These are phyloP conservation scores for Drechslera avenae DNA, from an alignment of 2,329 filamentous ascomycete species.

Conservation along the genomic window DNA sequence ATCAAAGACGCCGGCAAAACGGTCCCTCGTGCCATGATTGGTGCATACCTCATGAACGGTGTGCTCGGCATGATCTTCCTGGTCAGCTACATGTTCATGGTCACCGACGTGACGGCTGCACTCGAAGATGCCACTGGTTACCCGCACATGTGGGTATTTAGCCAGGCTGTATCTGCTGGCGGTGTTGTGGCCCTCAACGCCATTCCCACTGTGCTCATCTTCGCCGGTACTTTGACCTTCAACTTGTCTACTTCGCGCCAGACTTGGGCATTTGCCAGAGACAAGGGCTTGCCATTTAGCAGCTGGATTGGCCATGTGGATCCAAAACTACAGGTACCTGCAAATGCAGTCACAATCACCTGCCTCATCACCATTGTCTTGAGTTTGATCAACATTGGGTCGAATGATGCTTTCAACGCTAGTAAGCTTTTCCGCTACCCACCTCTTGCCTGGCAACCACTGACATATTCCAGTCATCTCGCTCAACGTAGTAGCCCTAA, in stretches of 20 bases:
- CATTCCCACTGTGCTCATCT: slow-evolving; percentile 39
- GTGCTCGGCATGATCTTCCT: slow-evolving; percentile 43
- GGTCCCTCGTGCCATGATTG: slow-evolving; percentile 51
- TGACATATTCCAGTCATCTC: slow-evolving; percentile 40
- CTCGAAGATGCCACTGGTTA: slow-evolving; percentile 38
- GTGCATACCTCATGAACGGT: slow-evolving; percentile 49
- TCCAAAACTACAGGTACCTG: slow-evolving; percentile 34
- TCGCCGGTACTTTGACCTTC: slow-evolving; percentile 39
- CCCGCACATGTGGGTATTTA: slow-evolving; percentile 45
- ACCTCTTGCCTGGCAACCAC: not conserved
- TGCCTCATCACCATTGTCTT: slow-evolving; percentile 36
- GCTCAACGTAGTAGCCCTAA: slow-evolving; percentile 46
- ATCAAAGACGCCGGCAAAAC: slow-evolving; percentile 50
- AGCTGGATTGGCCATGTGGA: slow-evolving; percentile 37
- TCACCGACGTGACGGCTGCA: slow-evolving; percentile 39
- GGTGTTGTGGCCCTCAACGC: slow-evolving; percentile 39
- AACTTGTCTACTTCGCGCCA: slow-evolving; percentile 42
- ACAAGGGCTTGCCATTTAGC: slow-evolving; percentile 42
- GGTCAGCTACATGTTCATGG: slow-evolving; percentile 42
- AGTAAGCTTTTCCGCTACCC: slow-evolving; percentile 18
- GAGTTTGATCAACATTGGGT: slow-evolving; percentile 45
- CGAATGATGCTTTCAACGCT: slow-evolving; percentile 43
- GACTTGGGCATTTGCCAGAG: slow-evolving; percentile 46
- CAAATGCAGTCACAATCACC: slow-evolving; percentile 41
- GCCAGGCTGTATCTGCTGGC: slow-evolving; percentile 30